Evolutionary conservation across 768 basidiomycete genomes (phyloP).

Genomic region (Boletus tylopilopsis): DNA sequence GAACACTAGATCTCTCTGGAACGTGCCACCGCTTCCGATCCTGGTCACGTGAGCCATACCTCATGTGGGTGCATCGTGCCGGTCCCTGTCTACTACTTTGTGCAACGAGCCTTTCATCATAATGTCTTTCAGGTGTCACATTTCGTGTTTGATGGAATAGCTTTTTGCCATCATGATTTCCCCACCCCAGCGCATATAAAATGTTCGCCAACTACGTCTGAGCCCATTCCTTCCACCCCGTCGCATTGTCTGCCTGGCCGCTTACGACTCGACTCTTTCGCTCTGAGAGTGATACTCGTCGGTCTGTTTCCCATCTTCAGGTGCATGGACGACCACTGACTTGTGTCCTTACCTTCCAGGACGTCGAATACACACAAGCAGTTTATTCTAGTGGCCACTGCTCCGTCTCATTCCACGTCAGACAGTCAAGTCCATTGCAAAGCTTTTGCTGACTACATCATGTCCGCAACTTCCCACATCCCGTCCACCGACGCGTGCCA

Average conservation of each 20-base stretch:
- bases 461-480: slow-evolving; percentile 8
- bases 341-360: background rate
- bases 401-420: background rate
- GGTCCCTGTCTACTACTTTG: slow-evolving; percentile 19
- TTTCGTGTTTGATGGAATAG: background rate
- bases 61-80: background rate
- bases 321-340: background rate
- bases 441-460: background rate
- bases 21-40: slow-evolving; percentile 24
- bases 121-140: slow-evolving; percentile 14
- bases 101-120: slow-evolving; percentile 18
- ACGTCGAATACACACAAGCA: background rate
- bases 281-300: slow-evolving; percentile 3
- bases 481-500: background rate
- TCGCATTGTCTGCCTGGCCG: slow-evolving; percentile 12
- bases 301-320: slow-evolving; percentile 2
- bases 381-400: no score
- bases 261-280: background rate
- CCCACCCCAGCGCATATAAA: slow-evolving; percentile 17
- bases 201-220: background rate
- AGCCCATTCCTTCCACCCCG: background rate
- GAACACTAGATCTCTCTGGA: slow-evolving; percentile 11
- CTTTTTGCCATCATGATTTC: background rate
- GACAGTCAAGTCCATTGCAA: background rate
- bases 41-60: slow-evolving; percentile 16